Evolutionary conservation across 352 stramenopile genomes (phyloP), one percentile per base, ranked within the genome.

Genomic region (Globisporangium heterothallicum): DNA sequence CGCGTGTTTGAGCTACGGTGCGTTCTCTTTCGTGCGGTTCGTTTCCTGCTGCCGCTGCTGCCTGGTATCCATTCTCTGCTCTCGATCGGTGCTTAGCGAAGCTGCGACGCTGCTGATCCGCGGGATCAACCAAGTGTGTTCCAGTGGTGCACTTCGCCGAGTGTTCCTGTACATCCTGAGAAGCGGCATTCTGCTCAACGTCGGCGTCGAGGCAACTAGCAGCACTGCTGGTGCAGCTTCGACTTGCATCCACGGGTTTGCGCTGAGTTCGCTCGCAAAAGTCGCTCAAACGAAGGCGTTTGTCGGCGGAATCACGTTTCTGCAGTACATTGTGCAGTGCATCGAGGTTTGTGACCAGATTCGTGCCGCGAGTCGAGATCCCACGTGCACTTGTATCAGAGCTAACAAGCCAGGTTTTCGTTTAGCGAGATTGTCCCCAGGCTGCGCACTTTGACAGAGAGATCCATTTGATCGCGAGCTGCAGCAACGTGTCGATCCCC

Each of bases 231-330:
- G 12, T 18, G 32, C 32, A 16, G n/a, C 12, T 38, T 32, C 35
- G 4, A 38, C 7, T 16, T 56, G 69, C 9, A 73, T 75, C 24
- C 68, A 70, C 7, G 84, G 80, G 13, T 88, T 93, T 49, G 82
- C 76, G 25, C 74, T 93, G 42, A 79, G 76, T 48, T 93, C 83
- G 22, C 59, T 93, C 14, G 66, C 73, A 4, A 90, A 91, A 55
- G 53, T 93, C 13, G 87, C 80, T 18, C 81, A 89, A 38, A 93
- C 80, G 2, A 93, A 92, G 38, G 83, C 80, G 24, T 93, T 85
- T 35, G 64, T 75, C 6, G 83, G 83, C 13, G 70, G 72, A 14
- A 74, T 84, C 22, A 87, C 83, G 16, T 81, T 94, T 29, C 56
- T 91, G 25, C 80, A 94, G 54, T 94, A 87, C 55, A 63, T 87